Evolutionary conservation across 257 asterid genomes (phyloP), one percentile per base, ranked within the genome.

Genomic region (Nicotiana tabacum): DNA sequence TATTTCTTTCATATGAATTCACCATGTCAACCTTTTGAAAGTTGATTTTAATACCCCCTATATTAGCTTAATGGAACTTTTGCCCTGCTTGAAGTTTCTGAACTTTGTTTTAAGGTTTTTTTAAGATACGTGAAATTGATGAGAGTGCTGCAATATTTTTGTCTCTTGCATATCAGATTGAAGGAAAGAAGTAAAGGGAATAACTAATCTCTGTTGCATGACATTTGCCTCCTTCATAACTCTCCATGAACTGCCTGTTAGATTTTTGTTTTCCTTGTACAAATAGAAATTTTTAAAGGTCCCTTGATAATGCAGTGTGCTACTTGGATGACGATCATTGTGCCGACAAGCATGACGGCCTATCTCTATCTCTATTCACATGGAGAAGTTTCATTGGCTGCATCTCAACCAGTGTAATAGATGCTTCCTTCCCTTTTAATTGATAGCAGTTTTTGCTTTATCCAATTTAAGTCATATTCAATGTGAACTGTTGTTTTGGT

Each of bases 371-470:
- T 96, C 83, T 96, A 96, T 86, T 96, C 99, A 83, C 97, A 96
- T 33, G 99, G 99, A 85, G 99, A 95, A 91, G 97, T 95, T 83
- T 85, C 95, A 30, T 89, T 95, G 91, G 98, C 99, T 80, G 99
- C 99, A 77, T 96, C 91, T 85, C 99, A 96, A 96, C 99, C 99
- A 91, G 99, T 96, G 99, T 96, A 96, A 95, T 96, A 96, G 99
- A 96, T 96, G 96, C 92, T 90, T 91, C 98, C 89, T 91, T 93
- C 84, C 82, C 85, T 51, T 77, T 72, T 39, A 84, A 68, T 77
- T 82, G 68, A 66, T 82, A 81, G 15, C 9, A n/a, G 17, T 27
- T 66, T 78, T 78, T 78, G 8, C 21, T 74, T 84, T 80, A 9
- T 37, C 83, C 21, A 55, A 27, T 76, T 76, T 76, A 76, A 51